These are phyloP conservation scores for Stenogyne calaminthoides DNA, from an alignment of 305 asterid species.

Conservation along the genomic window DNA sequence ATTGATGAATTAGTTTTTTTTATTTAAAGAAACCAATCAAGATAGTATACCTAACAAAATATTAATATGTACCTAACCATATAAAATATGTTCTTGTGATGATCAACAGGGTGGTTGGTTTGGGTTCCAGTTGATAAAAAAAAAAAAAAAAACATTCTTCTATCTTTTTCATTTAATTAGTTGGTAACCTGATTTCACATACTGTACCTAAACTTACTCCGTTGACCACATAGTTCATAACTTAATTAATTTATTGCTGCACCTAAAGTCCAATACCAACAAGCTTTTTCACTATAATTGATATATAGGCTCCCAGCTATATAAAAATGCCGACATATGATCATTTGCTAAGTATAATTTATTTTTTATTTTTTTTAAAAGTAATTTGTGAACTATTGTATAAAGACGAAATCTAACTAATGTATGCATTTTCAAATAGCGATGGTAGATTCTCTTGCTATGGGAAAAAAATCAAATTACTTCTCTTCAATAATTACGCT, in stretches of 20 bases:
- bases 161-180: not conserved
- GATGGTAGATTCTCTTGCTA: too few species aligned
- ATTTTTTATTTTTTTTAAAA: too few species aligned
- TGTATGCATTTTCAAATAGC: too few species aligned
- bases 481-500: too few species aligned
- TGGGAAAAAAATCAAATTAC: too few species aligned
- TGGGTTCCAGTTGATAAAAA: constrained; percentile 10
- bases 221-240: constrained; percentile 19
- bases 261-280: not conserved
- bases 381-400: too few species aligned
- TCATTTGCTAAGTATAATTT: too few species aligned
- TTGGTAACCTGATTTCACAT: constrained; percentile 34
- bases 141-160: constrained; percentile 7
- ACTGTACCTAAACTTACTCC: constrained; percentile 4
- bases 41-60: not conserved
- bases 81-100: constrained; percentile 5
- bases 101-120: constrained; percentile 22
- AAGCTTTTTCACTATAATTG: too few species aligned
- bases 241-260: not conserved
- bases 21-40: too few species aligned
- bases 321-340: too few species aligned
- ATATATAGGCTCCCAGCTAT: not conserved
- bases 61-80: not conserved
- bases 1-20: too few species aligned
- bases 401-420: too few species aligned